Base-by-base conservation (phyloP, 352 stramenopile genomes). In the Globisporangium abappressorium region DNA sequence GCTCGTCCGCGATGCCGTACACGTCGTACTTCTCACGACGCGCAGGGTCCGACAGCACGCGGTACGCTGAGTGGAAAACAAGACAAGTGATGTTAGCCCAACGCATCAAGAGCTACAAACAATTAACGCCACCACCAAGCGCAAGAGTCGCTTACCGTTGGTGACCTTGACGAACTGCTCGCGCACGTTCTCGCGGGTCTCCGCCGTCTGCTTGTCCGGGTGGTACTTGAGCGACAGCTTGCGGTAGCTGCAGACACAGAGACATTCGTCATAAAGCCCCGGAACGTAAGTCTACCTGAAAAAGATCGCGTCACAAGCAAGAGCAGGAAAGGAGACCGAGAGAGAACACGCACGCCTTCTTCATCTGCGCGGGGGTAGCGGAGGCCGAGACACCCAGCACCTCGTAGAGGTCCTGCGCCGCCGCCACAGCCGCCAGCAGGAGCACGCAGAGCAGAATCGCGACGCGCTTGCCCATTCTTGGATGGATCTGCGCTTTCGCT, bases 211-310 rank as follows among this genome's bases (percentile, higher is more conserved):
- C 79, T 98, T 98, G 75, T 98, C 94, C 30, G 95, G 95, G 77
- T 98, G 95, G 71, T 97, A 98, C 75, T 98, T 93, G 55, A 98
- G 84, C 67, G 86, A 96, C 47, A 98, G 74, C 72, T 97, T 97
- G 55, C 94, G 82, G 80, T 98, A 98, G 64, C 81, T 89, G 56
- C 34, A 57, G 11, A 53, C 24, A 66, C 15, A n/a, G 12, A 22
- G 60, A 56, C 1, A 46, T 64, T 22, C 47, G 9, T 8, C 47
- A 55, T 20, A 55, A 15, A 26, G 6, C 3, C 47, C 20, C 18
- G 8, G 33, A 30, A 56, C 9, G 22, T 56, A 22, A 56, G 49
- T 34, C 49, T 3, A 49, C 2, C 15, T 49, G 15, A 15, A 47
- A 24, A 24, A 22, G 28, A 24, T 36, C 24, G 38, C 43, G 3